phyloP scores from a whole-genome alignment of 208 protist species.

The Trypanosomatidae sp. region DNA sequence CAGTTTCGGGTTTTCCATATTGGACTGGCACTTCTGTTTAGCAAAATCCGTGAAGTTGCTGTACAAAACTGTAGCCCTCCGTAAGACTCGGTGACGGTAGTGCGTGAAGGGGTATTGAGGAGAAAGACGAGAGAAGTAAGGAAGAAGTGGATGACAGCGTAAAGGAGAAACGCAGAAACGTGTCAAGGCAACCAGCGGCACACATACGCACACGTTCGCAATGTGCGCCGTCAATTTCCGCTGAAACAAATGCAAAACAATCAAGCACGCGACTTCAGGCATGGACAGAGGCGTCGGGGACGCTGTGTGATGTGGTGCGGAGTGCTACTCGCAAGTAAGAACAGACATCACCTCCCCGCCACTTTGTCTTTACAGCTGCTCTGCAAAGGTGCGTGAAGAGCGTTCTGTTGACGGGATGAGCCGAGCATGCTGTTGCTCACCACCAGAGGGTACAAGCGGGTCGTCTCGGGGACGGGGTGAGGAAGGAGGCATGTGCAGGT shows the following conservation, averaged over 20 bases:
- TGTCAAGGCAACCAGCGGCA: background rate
- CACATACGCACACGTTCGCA: background rate
- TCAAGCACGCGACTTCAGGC: background rate
- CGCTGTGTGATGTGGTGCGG: background rate
- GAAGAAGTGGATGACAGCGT: background rate
- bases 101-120: background rate
- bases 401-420: background rate
- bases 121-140: background rate
- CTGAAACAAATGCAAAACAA: background rate
- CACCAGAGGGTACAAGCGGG: background rate
- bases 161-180: slow-evolving; percentile 3
- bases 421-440: background rate
- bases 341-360: background rate
- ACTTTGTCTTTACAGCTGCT: background rate
- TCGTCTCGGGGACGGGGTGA: background rate
- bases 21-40: too few relatives aligned
- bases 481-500: too few relatives aligned
- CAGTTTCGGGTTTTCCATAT: slow-evolving; percentile 1
- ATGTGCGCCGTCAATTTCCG: background rate
- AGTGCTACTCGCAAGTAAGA: background rate
- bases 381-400: background rate
- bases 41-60: background rate
- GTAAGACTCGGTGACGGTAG: background rate
- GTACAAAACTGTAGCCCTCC: background rate
- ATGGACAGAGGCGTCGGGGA: background rate